Conservation (phyloP, 225 moss, liverwort and hornwort genomes). For the Rhytidiadelphus loreus region DNA sequence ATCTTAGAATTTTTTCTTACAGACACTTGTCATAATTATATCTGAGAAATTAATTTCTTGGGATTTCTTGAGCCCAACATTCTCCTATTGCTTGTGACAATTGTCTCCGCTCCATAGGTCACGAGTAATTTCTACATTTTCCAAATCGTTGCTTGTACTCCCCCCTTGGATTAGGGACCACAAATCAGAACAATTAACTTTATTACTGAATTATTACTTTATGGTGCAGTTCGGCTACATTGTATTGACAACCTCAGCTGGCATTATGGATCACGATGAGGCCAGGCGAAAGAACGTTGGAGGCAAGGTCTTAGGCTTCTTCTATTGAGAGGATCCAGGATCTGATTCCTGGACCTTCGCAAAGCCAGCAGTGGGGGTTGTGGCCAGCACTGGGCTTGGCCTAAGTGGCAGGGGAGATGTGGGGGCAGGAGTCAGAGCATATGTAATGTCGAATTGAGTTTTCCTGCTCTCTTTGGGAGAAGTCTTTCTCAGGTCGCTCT, state of each 20-base stretch:
- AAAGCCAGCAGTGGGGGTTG: neutral
- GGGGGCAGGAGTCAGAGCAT: neutral
- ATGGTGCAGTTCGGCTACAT: conserved; percentile 42
- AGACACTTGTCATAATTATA: neutral
- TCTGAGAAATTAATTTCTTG: neutral
- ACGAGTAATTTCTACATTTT: neutral
- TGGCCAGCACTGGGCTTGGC: neutral
- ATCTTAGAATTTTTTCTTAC: neutral
- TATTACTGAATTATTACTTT: neutral
- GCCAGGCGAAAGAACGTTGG: conserved; percentile 65
- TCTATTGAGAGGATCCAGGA: conserved; percentile 33
- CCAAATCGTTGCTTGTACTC: neutral
- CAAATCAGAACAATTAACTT: neutral
- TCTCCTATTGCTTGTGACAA: neutral
- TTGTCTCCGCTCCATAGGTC: neutral
- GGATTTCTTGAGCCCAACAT: neutral
- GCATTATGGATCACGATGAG: conserved; percentile 65
- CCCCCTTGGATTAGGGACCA: neutral
- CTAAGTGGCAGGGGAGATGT: neutral
- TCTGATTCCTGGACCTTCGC: neutral
- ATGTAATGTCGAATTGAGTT: neutral
- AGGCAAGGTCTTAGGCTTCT: conserved; percentile 68
- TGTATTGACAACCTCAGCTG: conserved; percentile 55
- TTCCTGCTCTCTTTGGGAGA: neutral
- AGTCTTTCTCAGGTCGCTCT: neutral